Evolutionary conservation across 148 eudicot species (phyloP).

Genomic region (Nyssa sinensis): DNA sequence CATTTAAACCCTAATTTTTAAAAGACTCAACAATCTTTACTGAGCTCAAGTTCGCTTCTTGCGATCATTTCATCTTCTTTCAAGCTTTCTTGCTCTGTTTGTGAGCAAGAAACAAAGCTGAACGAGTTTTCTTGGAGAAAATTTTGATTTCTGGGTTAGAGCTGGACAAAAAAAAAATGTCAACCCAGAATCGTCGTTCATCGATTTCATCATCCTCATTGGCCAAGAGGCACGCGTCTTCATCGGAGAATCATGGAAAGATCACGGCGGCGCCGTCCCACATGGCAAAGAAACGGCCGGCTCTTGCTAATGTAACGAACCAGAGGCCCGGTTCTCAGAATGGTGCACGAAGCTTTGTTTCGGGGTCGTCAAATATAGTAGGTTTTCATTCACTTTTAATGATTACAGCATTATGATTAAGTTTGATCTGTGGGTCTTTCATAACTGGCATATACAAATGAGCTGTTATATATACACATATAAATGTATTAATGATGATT

Average conservation of each 20-base stretch:
- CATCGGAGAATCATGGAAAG: slow-evolving; percentile 47
- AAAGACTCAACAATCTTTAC: not conserved
- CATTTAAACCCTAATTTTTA: not conserved
- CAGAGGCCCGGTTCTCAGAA: slow-evolving; percentile 30
- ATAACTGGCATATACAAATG: not conserved
- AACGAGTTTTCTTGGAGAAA: not conserved
- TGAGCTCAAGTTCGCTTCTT: not conserved
- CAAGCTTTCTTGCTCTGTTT: slow-evolving; percentile 10
- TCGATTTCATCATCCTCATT: slow-evolving; percentile 23
- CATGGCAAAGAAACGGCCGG: slow-evolving; percentile 62
- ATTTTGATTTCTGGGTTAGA: slow-evolving; percentile 2
- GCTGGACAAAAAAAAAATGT: slow-evolving; percentile 20
- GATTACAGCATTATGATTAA: not conserved
- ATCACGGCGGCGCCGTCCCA: slow-evolving; percentile 22
- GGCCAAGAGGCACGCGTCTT: slow-evolving; percentile 46
- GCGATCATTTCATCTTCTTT: not conserved
- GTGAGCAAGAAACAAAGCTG: slow-evolving; percentile 2
- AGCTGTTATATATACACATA: not conserved
- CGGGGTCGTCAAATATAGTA: slow-evolving; percentile 44
- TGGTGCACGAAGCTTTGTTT: slow-evolving; percentile 19
- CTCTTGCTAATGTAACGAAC: slow-evolving; percentile 60
- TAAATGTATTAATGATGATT: not conserved
- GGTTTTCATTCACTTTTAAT: not conserved
- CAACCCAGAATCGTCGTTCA: slow-evolving; percentile 43
- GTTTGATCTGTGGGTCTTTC: slow-evolving; percentile 3